Percentiles rank a stretch among this genome's conserved stretches.
Evolutionary conservation across 140 eudicot species (phyloP).

Genomic region (Cichorium intybus): DNA sequence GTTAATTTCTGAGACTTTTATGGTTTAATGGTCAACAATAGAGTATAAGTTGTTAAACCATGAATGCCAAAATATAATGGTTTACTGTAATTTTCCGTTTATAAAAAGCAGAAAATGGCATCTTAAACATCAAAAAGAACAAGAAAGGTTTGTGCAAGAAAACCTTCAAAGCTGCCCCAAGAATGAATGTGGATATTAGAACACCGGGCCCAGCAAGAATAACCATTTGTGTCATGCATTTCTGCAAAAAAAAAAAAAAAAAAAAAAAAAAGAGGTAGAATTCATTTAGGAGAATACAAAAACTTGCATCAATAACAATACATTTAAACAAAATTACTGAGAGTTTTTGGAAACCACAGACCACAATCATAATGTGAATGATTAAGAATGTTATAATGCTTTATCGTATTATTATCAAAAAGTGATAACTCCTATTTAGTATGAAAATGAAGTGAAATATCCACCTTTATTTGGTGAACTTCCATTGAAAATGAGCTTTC

Average conservation of each 20-base stretch:
- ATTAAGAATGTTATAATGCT: too few species aligned
- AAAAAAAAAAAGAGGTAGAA: slow-evolving; percentile 13
- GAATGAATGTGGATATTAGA: slow-evolving; percentile 73
- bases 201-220: slow-evolving; percentile 99
- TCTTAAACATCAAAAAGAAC: background rate
- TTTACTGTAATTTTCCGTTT: background rate
- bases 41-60: background rate
- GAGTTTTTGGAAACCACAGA: background rate
- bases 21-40: too few species aligned
- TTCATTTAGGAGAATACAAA: background rate
- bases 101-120: slow-evolving; percentile 2
- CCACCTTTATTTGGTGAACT: slow-evolving; percentile 95
- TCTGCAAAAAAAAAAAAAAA: slow-evolving; percentile 44
- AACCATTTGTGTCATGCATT: slow-evolving; percentile 83
- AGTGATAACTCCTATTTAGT: background rate
- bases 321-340: background rate
- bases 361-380: too few species aligned
- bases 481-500: slow-evolving; percentile 98
- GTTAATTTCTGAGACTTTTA: background rate
- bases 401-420: too few species aligned
- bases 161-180: slow-evolving; percentile 90
- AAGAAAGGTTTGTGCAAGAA: slow-evolving; percentile 10
- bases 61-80: background rate
- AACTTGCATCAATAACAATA: background rate
- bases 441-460: background rate